These are phyloP conservation scores for Coleophoma eucalyptorum DNA, from an alignment of 2,329 filamentous ascomycete species.

Conservation along the genomic window DNA sequence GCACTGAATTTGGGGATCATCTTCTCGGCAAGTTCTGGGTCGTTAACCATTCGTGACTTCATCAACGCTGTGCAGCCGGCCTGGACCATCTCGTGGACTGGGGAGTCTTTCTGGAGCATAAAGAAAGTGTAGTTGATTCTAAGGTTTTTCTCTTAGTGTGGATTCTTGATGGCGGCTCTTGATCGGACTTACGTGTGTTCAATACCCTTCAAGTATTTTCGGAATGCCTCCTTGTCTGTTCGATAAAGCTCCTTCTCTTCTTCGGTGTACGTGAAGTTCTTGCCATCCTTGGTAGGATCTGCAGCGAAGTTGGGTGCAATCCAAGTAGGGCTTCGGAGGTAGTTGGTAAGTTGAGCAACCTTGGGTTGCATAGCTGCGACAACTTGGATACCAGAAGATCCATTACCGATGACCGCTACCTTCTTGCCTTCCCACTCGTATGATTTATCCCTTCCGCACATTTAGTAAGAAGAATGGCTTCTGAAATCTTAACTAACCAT, in stretches of 20 bases:
- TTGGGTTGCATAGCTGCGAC: constrained; percentile 27
- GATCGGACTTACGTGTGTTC: constrained; percentile 18
- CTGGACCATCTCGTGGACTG: neutral
- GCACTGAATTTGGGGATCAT: constrained; percentile 33
- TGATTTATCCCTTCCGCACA: constrained; percentile 15
- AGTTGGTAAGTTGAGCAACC: constrained; percentile 36
- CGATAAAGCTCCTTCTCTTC: constrained; percentile 32
- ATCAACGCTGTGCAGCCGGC: neutral
- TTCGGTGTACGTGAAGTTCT: constrained; percentile 24
- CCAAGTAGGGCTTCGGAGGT: constrained; percentile 45
- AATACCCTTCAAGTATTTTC: constrained; percentile 30
- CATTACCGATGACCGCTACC: constrained; percentile 29
- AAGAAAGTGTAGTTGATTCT: neutral
- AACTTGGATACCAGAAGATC: constrained; percentile 26
- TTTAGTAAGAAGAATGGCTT: neutral
- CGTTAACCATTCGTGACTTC: neutral
- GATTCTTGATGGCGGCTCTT: neutral
- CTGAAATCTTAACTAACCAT: constrained; percentile 22
- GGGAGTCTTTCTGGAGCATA: neutral
- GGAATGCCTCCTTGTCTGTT: constrained; percentile 33
- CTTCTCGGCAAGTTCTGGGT: constrained; percentile 34
- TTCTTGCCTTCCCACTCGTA: constrained; percentile 22
- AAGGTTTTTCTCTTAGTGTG: constrained; percentile 20
- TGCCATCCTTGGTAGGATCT: neutral
- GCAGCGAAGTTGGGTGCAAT: constrained; percentile 29